Conservation (phyloP, 495 filamentous ascomycete genomes). For the Durotheca rogersii region DNA sequence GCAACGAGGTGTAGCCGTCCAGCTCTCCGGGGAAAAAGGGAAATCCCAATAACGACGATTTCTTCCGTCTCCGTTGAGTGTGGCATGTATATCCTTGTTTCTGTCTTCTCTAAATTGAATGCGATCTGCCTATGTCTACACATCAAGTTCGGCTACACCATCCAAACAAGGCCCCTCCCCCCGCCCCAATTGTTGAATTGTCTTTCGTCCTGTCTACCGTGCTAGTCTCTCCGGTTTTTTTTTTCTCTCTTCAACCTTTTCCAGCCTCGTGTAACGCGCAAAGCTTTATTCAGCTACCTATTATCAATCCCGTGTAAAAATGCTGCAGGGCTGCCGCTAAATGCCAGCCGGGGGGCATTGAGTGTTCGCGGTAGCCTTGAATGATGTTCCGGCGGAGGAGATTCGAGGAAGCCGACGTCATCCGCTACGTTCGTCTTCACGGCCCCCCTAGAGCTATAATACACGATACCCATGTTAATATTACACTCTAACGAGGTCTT, state of each 20-base stretch:
- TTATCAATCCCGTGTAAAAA: constrained; percentile 13
- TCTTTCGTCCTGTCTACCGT: constrained; percentile 5
- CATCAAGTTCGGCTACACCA: too few species aligned
- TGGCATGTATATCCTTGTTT: background rate
- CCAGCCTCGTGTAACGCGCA: background rate
- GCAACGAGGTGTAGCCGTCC: too few species aligned
- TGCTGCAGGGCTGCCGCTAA: constrained; percentile 1
- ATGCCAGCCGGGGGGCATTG: background rate
- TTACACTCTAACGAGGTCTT: constrained; percentile 23
- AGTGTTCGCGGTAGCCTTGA: constrained; percentile 3
- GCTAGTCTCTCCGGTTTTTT: constrained; percentile 1
- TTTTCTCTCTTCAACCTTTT: too few species aligned
- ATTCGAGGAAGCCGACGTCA: background rate
- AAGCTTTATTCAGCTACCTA: constrained; percentile 22
- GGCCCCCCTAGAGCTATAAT: constrained; percentile 22
- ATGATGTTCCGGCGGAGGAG: constrained; percentile 3
- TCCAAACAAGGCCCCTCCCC: too few species aligned
- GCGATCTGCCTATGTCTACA: constrained; percentile 31
- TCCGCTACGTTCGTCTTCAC: background rate
- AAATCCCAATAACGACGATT: background rate
- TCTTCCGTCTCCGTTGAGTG: too few species aligned
- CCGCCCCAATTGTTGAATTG: too few species aligned
- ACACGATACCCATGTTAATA: constrained; percentile 18
- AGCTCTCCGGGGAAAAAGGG: background rate
- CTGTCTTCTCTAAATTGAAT: constrained; percentile 18